Evolutionary conservation across 495 filamentous ascomycete species (phyloP), one percentile per base, ranked within the genome.

Genomic region (Bathelium albidoporum): DNA sequence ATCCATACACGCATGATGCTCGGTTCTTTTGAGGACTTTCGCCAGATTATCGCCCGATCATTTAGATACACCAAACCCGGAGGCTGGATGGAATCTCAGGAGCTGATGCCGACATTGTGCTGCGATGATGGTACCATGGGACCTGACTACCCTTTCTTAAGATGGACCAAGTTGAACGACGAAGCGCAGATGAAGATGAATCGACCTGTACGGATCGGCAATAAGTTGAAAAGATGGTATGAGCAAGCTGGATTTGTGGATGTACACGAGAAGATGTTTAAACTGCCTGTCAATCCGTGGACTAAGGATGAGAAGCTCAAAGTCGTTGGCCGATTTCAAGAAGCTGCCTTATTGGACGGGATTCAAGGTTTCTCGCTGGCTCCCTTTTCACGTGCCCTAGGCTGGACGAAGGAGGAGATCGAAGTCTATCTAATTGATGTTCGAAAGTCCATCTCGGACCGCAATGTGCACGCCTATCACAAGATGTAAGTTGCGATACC

Each of bases 401-500:
- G 71, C 1, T 82, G 79, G 80, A 66, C 70, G 11, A 73, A 73
- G 61, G 69, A 73, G 20, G 76, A 81, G 59, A 74, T 81, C 32
- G 74, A 79, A 62, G 75, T 74, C 28, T 75, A 75, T 16, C 52
- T 79, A 32, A 71, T 72, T 2, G 67, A 73, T 58, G 70, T 82
- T 16, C 68, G 74, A 31, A 73, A 67, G 52, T 75, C 73, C n/a
- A 39, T 82, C 43, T 68, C 41, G 32, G 72, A 78, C 59, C 67
- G 69, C 32, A 68, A 61, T 32, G 72, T 74, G 14, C 78, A 80
- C 62, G 74, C 70, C 5, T 79, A 80, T 64, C 74, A 73, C 64
- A 68, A 72, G 58, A 67, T 75, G 78, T 79, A 62, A 69, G 75
- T 55, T n/a, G n/a, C n/a, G n/a, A n/a, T n/a, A n/a, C n/a, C n/a